Conservation (phyloP, 305 asterid genomes). For the Rubia balearica region DNA sequence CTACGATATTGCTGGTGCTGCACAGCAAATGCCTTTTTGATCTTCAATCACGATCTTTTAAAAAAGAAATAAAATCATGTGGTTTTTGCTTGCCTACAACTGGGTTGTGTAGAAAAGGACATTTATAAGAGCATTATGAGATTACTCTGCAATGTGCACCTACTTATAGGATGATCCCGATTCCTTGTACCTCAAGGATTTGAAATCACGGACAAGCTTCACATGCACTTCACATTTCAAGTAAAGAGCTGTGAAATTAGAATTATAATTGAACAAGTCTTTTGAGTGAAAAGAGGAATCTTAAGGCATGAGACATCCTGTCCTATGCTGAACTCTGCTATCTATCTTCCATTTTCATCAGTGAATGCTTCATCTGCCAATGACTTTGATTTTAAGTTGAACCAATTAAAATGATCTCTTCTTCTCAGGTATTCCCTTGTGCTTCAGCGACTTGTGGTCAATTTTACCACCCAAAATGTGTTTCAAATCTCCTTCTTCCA, state of each 20-base stretch:
- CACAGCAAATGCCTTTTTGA: background rate
- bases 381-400: background rate
- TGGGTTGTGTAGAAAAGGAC: background rate
- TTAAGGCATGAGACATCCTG: background rate
- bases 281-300: background rate
- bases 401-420: slow-evolving; percentile 6
- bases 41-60: background rate
- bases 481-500: slow-evolving; percentile 42
- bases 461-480: slow-evolving; percentile 65
- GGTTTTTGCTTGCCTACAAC: background rate
- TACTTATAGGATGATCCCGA: background rate
- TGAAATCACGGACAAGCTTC: background rate
- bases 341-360: background rate
- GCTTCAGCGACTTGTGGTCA: slow-evolving; percentile 71
- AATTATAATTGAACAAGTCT: background rate
- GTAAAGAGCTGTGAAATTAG: background rate
- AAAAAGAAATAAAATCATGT: background rate
- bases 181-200: background rate
- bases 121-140: background rate
- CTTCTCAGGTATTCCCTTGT: slow-evolving; percentile 61
- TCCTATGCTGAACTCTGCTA: background rate
- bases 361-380: background rate
- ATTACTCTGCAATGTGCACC: background rate
- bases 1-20: background rate
- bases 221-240: background rate